A percentile compares a stretch with the other conserved stretches of the same genome.
Conservation (phyloP, 768 basidiomycete genomes). For the Pulveroboletus sp. region DNA sequence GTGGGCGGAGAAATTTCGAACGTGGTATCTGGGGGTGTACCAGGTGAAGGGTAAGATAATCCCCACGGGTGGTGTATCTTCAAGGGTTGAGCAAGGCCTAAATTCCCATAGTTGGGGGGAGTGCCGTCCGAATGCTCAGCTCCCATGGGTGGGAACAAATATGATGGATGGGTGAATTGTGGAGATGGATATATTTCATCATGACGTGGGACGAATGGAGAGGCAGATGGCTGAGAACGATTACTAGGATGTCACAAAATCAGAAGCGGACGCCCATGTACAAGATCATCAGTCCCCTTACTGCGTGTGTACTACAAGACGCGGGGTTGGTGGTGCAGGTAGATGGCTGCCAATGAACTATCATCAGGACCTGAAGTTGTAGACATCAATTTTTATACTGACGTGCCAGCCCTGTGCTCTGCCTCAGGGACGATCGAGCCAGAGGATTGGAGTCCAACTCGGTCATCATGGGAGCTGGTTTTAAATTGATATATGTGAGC, state of each 20-base stretch:
- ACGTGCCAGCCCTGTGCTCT: constrained; percentile 8
- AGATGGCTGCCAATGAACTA: constrained; percentile 1
- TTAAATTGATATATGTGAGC: constrained; percentile 1
- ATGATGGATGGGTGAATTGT: not conserved
- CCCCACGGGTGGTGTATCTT: constrained; percentile 8
- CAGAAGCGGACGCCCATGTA: not conserved
- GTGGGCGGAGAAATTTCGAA: not conserved
- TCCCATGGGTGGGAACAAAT: not conserved
- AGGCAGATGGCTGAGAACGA: not conserved
- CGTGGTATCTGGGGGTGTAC: not conserved
- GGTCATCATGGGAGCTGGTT: constrained; percentile 9
- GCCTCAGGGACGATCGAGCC: not conserved
- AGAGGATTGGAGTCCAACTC: not conserved
- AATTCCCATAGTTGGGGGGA: not conserved
- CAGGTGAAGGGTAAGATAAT: not conserved
- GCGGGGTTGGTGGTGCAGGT: not conserved
- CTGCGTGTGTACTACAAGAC: not conserved
- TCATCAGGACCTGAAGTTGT: constrained; percentile 5
- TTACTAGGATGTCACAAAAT: constrained; percentile 5
- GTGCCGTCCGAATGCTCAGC: not conserved
- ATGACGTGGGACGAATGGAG: not conserved
- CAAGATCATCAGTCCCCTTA: constrained; percentile 4
- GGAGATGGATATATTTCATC: not conserved
- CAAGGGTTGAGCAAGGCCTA: not conserved
- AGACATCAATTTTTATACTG: not conserved